Evolutionary conservation across 192 early-diverging fungal species (phyloP).

Genomic region (Kappamyces sp.): DNA sequence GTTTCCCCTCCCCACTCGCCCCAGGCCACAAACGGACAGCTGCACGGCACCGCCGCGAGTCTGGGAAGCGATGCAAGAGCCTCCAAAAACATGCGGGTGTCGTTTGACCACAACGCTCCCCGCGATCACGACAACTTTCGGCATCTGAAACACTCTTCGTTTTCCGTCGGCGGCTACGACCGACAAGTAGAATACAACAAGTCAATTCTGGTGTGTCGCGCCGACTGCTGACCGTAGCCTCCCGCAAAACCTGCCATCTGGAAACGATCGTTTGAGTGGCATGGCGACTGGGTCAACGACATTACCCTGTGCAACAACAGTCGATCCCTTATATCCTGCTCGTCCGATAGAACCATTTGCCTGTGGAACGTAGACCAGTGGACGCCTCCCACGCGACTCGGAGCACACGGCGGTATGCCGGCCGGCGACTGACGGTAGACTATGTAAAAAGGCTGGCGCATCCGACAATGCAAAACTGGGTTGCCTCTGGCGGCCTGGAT

Average conservation of each 20-base stretch:
- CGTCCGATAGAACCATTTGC: constrained; percentile 83
- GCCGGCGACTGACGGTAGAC: too few relatives aligned
- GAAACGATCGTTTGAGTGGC: constrained; percentile 69
- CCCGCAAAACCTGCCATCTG: too few relatives aligned
- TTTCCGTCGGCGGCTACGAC: constrained; percentile 3
- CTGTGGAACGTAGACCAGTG: constrained; percentile 52
- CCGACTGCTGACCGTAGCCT: constrained; percentile 60
- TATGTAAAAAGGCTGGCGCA: constrained; percentile 88
- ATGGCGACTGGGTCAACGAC: constrained; percentile 97
- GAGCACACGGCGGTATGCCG: too few relatives aligned
- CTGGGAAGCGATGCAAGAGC: too few relatives aligned
- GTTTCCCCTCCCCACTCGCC: too few relatives aligned
- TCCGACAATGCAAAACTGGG: constrained; percentile 62
- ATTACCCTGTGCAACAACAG: constrained; percentile 66
- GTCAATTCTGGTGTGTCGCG: constrained; percentile 23
- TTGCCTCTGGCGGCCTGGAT: constrained; percentile 89
- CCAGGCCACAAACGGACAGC: too few relatives aligned
- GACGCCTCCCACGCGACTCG: too few relatives aligned
- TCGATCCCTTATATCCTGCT: constrained; percentile 73
- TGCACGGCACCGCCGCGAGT: too few relatives aligned
- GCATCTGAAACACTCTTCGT: constrained; percentile 1
- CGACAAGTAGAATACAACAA: constrained; percentile 8
- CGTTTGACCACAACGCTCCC: neutral
- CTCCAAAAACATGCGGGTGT: neutral
- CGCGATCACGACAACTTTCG: constrained; percentile 1